Base-by-base conservation (phyloP, 805 yeast genomes). In the Yamadazyma philogaea region DNA sequence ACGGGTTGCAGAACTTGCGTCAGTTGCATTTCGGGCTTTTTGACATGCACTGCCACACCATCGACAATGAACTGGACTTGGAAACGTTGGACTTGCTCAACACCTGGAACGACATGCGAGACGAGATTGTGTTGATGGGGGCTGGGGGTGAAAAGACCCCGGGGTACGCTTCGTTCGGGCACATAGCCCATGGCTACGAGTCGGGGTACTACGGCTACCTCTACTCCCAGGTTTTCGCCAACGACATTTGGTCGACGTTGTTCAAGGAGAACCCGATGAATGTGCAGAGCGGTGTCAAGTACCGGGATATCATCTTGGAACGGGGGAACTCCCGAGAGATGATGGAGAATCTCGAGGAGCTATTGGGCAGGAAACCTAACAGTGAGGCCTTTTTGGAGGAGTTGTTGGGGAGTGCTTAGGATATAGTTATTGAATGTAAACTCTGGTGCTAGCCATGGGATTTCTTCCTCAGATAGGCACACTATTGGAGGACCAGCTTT, bases 131-230 rank as follows among this genome's bases (percentile, higher is more conserved):
- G 4, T 57, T 84, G 34, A 70, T 82, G 20, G 66, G 75, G 19
- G 74, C 74, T 43, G 79, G 75, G 26, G 39, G 36, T 3, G 65
- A 63, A 19, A 53, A 61, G 16, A 77, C 82, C n/a, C 77, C 73
- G 45, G 93, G 93, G 3, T 85, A 78, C 55, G 80, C 82, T 24
- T 80, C 88, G 0, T 87, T 87, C 59, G 87, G 87, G 2, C 96
- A 87, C 57, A 74, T 77, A 42, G 77, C 86, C 59, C 88, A 88
- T 30, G 91, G 95, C 14, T 87, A 87, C 60, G 91, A 86, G 42
- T 81, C 90, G 8, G 89, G 90, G 3, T 87, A 87, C 64, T 87
- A 87, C 54, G 95, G 95, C 1, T 87, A 87, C 60, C 64, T 87
- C 66, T 87, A 88, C 82, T 84, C 95, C 2, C 82, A 81, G 55